Evolutionary conservation across 2,329 filamentous ascomycete genomes (phyloP), one percentile per base, ranked within the genome.

Genomic region (Hymenoscyphus infarciens): DNA sequence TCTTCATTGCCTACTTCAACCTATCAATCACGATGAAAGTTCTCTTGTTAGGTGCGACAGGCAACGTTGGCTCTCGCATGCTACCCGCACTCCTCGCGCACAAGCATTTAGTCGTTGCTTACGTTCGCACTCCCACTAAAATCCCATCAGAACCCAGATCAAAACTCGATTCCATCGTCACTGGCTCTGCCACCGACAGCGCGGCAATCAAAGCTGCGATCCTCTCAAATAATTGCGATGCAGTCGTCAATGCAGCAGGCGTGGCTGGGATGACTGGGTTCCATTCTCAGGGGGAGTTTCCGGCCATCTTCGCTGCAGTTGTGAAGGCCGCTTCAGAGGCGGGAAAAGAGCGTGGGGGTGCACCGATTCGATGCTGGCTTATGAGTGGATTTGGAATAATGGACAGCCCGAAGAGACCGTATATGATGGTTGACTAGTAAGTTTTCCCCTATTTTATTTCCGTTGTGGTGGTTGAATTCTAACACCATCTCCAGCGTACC

Each of bases 201-300:
- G 61, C 56, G 8, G 62, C 70, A 13, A 73, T 80, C 60, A 75
- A 74, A 59, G 67, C 66, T 7, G 76, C 75, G 6, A 74, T 80
- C 35, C 61, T 76, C 29, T 71, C 75, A 8, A 57, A 72, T 59
- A 63, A 70, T 42, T 78, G 77, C 64, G 75, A 78, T 62, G 77
- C 72, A 13, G 71, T 80, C 19, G 67, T 80, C 61, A 76, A 75
- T 61, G 73, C 75, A 4, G 78, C 77, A 3, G 77, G 77, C 13
- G 16, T 55, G n/a, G 58, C 25, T 56, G 31, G 25, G 5, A 57
- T 10, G 64, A 76, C 42, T 73, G 75, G 25, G 74, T 77, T 29
- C 60, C 31, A 27, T 49, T 73, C 53, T 74, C 76, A 5, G 77
- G 77, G 75, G 63, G 73, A 38, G 72, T 62, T 78, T 53, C 73